These are phyloP conservation scores for Jatropha curcas DNA, from an alignment of 345 rosid species.

Conservation along the genomic window DNA sequence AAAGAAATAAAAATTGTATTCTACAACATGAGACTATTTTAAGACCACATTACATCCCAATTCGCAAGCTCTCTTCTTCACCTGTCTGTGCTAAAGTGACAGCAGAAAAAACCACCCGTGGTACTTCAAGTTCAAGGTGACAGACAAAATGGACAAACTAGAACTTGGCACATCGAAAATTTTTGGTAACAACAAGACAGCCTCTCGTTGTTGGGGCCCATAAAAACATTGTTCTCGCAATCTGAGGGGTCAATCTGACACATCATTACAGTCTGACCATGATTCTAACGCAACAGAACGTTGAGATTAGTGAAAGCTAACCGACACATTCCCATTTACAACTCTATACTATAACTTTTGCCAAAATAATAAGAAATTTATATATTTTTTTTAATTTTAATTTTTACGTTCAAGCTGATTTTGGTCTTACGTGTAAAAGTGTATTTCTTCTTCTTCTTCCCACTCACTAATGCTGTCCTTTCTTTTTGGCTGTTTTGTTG, in stretches of 20 bases:
- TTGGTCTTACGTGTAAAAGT: slow-evolving; percentile 23
- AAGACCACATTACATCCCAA: too few relatives aligned
- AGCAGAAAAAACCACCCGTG: slow-evolving; percentile 18
- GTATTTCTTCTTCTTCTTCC: background rate
- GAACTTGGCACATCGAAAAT: background rate
- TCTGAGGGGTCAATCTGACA: slow-evolving; percentile 18
- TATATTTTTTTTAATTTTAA: background rate
- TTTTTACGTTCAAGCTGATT: background rate
- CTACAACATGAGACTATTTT: too few relatives aligned
- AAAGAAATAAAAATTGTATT: too few relatives aligned
- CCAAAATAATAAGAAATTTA: too few relatives aligned
- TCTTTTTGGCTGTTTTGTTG: slow-evolving; percentile 9
- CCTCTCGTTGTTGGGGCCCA: background rate
- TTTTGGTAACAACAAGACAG: slow-evolving; percentile 15
- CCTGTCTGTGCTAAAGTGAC: slow-evolving; percentile 17
- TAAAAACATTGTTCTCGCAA: background rate
- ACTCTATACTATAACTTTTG: too few relatives aligned
- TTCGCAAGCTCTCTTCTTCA: background rate
- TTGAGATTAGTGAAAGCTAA: slow-evolving; percentile 25
- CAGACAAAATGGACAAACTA: background rate
- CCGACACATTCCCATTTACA: background rate
- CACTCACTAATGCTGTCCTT: background rate
- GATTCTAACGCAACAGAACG: slow-evolving; percentile 15
- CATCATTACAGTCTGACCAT: slow-evolving; percentile 14
- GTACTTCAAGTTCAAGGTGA: background rate